These are phyloP conservation scores for Chrysanthemum seticuspe DNA, from an alignment of 129 eudicot genomes.

Conservation along the genomic window DNA sequence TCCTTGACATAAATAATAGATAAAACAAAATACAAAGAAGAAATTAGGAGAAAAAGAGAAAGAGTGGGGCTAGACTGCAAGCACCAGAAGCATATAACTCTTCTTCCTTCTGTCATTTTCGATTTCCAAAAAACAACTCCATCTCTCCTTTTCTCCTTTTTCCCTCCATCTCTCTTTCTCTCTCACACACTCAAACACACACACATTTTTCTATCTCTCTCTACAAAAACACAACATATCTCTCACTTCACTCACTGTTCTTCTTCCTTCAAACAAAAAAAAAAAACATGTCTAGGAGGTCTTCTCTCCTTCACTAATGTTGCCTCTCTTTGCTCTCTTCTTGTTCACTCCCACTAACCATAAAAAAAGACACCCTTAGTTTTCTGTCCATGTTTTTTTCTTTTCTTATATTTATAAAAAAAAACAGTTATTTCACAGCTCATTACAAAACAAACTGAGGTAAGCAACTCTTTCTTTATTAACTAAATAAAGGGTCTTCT, in stretches of 20 bases:
- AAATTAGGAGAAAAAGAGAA: neutral
- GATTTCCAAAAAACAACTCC: constrained; percentile 31
- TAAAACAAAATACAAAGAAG: too few relatives aligned
- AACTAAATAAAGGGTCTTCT: constrained; percentile 25
- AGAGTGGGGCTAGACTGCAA: constrained; percentile 30
- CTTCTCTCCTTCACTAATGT: constrained; percentile 18
- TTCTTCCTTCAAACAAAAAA: neutral
- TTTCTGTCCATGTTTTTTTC: neutral
- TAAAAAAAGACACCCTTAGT: constrained; percentile 38
- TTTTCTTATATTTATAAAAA: constrained; percentile 16
- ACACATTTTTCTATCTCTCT: constrained; percentile 22
- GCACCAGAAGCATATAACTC: constrained; percentile 17
- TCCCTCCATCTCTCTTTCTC: constrained; percentile 25
- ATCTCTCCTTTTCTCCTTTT: neutral
- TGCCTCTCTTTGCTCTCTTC: constrained; percentile 25
- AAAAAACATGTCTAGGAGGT: constrained; percentile 32
- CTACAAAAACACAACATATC: neutral
- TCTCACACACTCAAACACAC: neutral
- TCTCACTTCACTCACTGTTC: neutral
- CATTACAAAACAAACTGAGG: constrained; percentile 28
- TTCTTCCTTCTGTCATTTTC: constrained; percentile 35
- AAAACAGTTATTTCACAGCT: constrained; percentile 13
- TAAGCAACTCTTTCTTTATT: constrained; percentile 18
- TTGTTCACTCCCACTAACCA: constrained; percentile 29
- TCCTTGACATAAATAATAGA: too few relatives aligned